Evolutionary conservation across 768 basidiomycete genomes (phyloP).

Genomic region (Lentinula sp.): DNA sequence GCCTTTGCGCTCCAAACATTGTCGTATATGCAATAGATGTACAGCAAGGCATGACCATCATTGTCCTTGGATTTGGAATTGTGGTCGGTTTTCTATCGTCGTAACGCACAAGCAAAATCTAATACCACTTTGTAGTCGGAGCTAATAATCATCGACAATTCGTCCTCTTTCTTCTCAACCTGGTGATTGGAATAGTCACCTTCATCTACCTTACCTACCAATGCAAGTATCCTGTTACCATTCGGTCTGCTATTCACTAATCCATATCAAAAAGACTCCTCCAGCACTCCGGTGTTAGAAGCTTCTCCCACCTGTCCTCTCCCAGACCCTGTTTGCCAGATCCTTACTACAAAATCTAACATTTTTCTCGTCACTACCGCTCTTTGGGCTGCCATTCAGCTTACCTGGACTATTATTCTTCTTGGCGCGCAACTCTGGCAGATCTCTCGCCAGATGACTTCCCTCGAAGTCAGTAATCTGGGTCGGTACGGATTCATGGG

Average conservation of each 20-base stretch:
- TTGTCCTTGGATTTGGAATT: constrained; percentile 99
- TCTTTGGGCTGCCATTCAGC: constrained; percentile 85
- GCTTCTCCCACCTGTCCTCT: constrained; percentile 63
- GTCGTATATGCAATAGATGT: constrained; percentile 87
- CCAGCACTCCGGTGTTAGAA: constrained; percentile 31
- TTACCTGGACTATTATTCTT: constrained; percentile 91
- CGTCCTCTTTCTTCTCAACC: constrained; percentile 81
- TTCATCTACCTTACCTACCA: constrained; percentile 84
- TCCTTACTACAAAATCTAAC: constrained; percentile 55
- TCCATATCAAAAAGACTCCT: constrained; percentile 39
- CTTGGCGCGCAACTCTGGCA: constrained; percentile 89
- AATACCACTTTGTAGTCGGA: constrained; percentile 52
- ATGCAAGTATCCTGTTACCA: constrained; percentile 46
- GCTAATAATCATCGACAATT: constrained; percentile 95
- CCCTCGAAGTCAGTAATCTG: constrained; percentile 91
- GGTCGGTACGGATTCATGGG: constrained; percentile 98
- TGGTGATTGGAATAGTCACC: constrained; percentile 72
- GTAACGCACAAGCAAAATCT: neutral
- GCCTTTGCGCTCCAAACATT: constrained; percentile 92
- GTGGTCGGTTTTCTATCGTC: constrained; percentile 50
- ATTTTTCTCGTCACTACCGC: constrained; percentile 81
- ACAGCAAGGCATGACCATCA: constrained; percentile 92
- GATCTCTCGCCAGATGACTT: constrained; percentile 90
- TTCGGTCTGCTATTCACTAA: neutral
- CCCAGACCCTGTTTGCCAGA: constrained; percentile 60